Evolutionary conservation across 257 asterid species (phyloP), one percentile per base, ranked within the genome.

Genomic region (Solanum etuberosum): DNA sequence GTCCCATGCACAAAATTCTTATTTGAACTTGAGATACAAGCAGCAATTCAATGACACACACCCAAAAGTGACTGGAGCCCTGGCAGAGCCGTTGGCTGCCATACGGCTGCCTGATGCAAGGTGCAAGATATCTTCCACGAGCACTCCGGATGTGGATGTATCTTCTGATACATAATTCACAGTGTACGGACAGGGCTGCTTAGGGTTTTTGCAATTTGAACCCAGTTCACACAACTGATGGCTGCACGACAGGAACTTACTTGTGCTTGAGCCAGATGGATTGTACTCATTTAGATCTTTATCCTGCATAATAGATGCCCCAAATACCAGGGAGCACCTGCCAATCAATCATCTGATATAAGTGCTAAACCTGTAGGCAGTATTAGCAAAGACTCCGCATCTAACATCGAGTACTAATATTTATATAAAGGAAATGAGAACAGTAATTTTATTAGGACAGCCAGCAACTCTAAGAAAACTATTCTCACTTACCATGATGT

Each of bases 301-400:
- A 91, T 90, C 98, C 99, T 96, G 98, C 98, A 94, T 88, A 91
- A 94, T 94, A 92, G 92, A 94, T 94, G 98, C 97, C 98, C 98
- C 96, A 92, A 89, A 93, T 92, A 92, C 89, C 89, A 93, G 94
- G 97, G 96, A 93, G 95, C 96, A 94, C 95, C 97, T 95, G 97
- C 92, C 94, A 94, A 95, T 95, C 98, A 95, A 93, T 95, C 92
- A 90, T 90, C 89, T 88, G 92, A 88, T 90, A 93, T 93, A 93
- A 95, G 96, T 88, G 93, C 93, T 93, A 93, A 92, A 94, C 92
- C 92, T 83, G 83, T 88, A 87, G 85, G 92, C 88, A 87, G 86
- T 85, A 83, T 86, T 84, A 87, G 83, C 83, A 89, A 83, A 37
- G 85, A 46, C 68, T 80, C 85, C 29, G 37, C 67, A 16, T 16